phyloP scores from a whole-genome alignment of 2,329 filamentous ascomycete species.

The Cladophialophora chaetospira region DNA sequence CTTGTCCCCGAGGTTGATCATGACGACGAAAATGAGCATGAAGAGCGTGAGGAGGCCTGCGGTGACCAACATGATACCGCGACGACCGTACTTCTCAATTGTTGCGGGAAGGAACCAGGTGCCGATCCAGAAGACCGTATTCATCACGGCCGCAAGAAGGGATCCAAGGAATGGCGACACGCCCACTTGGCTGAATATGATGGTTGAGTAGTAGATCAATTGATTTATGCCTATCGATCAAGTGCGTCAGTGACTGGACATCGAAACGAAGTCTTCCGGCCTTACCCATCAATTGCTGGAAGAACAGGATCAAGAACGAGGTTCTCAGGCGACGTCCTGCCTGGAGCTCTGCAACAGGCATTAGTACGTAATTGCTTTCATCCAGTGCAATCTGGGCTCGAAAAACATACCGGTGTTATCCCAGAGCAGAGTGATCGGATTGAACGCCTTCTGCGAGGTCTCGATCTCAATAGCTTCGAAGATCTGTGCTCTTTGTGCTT shows the following conservation, averaged over 20 bases:
- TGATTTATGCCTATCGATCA: constrained; percentile 49
- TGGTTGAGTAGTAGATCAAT: constrained; percentile 55
- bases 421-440: constrained; percentile 57
- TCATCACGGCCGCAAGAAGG: constrained; percentile 55
- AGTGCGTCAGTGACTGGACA: constrained; percentile 47
- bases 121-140: constrained; percentile 57
- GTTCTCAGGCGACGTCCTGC: constrained; percentile 13
- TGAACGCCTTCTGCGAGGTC: constrained; percentile 42
- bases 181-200: constrained; percentile 46
- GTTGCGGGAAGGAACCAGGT: constrained; percentile 55
- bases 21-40: constrained; percentile 68
- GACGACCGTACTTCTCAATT: constrained; percentile 57
- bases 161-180: constrained; percentile 46
- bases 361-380: neutral
- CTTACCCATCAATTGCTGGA: constrained; percentile 40
- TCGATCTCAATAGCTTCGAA: constrained; percentile 58
- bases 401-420: constrained; percentile 13
- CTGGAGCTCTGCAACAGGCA: constrained; percentile 9
- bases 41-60: constrained; percentile 64
- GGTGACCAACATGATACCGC: constrained; percentile 73
- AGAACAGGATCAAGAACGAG: constrained; percentile 4
- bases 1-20: constrained; percentile 58
- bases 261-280: constrained; percentile 62
- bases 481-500: constrained; percentile 57
- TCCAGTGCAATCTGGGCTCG: neutral